Evolutionary conservation across 371 early-diverging fungal genomes (phyloP), one percentile per base, ranked within the genome.

Genomic region (Hamiltosporidium tvaerminnensis): DNA sequence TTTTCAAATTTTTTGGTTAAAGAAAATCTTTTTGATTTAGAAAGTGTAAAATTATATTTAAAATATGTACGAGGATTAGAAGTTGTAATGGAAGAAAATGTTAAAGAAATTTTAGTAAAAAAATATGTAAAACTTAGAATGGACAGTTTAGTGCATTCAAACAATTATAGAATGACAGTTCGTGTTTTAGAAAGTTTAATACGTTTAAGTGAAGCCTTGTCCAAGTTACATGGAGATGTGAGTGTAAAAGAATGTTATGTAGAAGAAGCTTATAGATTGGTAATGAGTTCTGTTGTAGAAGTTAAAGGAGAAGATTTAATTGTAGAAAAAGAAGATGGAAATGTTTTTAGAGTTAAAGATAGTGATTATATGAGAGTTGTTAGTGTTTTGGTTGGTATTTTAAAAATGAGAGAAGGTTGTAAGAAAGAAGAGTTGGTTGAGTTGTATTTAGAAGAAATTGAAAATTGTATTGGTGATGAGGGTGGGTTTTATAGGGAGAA

Each of bases 261-360:
- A 7, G 76, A 82, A 41, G 95, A 95, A 79, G 96, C 96, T 2
- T 85, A 83, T 61, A 81, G 85, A 47, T 82, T 97, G 48, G 76
- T 97, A 53, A 84, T 85, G 39, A 85, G 87, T 35, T 90, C 91
- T 0, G 90, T 96, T 59, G 84, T 94, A 59, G 86, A 87, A 31
- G 84, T 96, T 14, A 86, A 90, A 71, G 84, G 84, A 68, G 92
- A 89, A 37, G 86, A 87, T 67, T 80, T 92, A 37, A 83, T 78
- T 4, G 71, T 71, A 53, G 67, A 72, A 4, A 76, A 76, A 35
- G 67, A 68, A 47, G 79, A 81, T 61, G 75, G 72, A 16, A 61
- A 76, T 3, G 61, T 74, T n/a, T 72, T 78, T 50, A 48, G 64
- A 30, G 59, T 74, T 16, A 65, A 54, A 34, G 67, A 39, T 49